Evolutionary conservation across 352 stramenopile species (phyloP).

Genomic region (Phytopythium aichiense): DNA sequence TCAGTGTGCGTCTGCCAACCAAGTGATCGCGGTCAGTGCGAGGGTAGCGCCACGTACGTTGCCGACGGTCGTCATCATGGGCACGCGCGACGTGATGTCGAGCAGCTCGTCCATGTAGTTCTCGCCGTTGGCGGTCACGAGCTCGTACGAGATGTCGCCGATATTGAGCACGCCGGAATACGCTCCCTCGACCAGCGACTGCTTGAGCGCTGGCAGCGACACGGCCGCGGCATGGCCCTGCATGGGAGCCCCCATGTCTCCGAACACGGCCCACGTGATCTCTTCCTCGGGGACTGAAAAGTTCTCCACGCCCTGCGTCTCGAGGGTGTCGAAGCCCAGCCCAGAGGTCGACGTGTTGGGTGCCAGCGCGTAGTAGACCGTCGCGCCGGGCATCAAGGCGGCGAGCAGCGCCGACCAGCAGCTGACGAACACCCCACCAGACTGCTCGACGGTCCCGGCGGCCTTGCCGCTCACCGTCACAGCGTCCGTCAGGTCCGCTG

Average conservation of each 20-base stretch:
- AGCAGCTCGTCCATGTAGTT: slow-evolving; percentile 76
- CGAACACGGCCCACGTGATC: slow-evolving; percentile 77
- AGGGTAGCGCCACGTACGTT: slow-evolving; percentile 33
- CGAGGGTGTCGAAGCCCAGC: slow-evolving; percentile 15
- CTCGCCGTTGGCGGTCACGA: slow-evolving; percentile 49
- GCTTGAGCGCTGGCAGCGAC: slow-evolving; percentile 60
- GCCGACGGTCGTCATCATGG: slow-evolving; percentile 72
- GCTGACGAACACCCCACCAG: slow-evolving; percentile 22
- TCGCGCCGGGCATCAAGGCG: slow-evolving; percentile 35
- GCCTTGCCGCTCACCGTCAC: slow-evolving; percentile 28
- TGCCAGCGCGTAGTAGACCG: slow-evolving; percentile 60
- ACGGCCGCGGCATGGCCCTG: slow-evolving; percentile 53
- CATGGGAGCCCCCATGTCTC: slow-evolving; percentile 55
- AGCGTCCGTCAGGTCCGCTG: slow-evolving; percentile 25
- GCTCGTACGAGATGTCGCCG: slow-evolving; percentile 68
- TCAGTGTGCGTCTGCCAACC: slow-evolving; percentile 2
- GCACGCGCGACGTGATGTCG: slow-evolving; percentile 47
- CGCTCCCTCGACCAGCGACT: slow-evolving; percentile 23
- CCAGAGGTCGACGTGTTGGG: slow-evolving; percentile 10
- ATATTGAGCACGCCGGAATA: slow-evolving; percentile 72
- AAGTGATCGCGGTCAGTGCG: neutral
- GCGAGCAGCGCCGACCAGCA: slow-evolving; percentile 63
- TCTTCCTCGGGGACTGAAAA: slow-evolving; percentile 40
- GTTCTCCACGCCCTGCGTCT: slow-evolving; percentile 17
- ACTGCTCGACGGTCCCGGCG: slow-evolving; percentile 46